Base-by-base conservation (phyloP, 1,284 basidiomycete genomes). In the Marasmius fiardii region DNA sequence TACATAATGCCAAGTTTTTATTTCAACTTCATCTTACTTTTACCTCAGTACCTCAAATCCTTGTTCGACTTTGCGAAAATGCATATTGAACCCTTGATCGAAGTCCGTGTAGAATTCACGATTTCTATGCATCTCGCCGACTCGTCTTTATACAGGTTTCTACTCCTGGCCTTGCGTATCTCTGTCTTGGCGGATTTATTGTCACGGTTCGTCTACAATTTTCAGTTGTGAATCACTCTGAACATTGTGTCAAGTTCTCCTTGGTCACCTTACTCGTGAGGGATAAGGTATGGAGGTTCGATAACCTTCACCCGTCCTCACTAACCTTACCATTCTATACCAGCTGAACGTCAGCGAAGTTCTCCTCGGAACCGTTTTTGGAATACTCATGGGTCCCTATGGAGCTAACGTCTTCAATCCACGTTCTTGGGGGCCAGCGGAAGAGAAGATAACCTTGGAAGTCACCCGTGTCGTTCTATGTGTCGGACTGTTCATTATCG, bases 261-360 rank as follows among this genome's bases (percentile, higher is more conserved):
- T 81, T 91, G 76, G 76, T 92, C 52, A 90, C 90, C 4, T 78
- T 93, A 41, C 76, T 94, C 24, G 82, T 93, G 57, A 93, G 91
- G 68, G 92, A 97, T 71, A 86, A 76, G 71, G 87, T 85, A 35
- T 26, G 26, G 55, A 28, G 0, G 28, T 26, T 39, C 12, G 18
- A n/a, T 12, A 4, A 24, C 26, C 21, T 56, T 35, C 31, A 23
- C 21, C 24, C 35, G 60, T 53, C 31, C 26, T 59, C 35, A 51
- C 58, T 10, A 54, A 52, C 35, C 26, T 55, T 4, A 54, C 45
- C 26, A 59, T 58, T 35, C 53, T 8, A 45, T 2, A 55, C 12
- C 58, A 88, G 77, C 68, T 96, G 3, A 96, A 90, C 68, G 85
- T 97, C 62, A 95, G 94, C 63, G 95, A 98, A 76, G 94, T 95